Evolutionary conservation across 345 rosid species (phyloP).

Genomic region (Pugionium cornutum): DNA sequence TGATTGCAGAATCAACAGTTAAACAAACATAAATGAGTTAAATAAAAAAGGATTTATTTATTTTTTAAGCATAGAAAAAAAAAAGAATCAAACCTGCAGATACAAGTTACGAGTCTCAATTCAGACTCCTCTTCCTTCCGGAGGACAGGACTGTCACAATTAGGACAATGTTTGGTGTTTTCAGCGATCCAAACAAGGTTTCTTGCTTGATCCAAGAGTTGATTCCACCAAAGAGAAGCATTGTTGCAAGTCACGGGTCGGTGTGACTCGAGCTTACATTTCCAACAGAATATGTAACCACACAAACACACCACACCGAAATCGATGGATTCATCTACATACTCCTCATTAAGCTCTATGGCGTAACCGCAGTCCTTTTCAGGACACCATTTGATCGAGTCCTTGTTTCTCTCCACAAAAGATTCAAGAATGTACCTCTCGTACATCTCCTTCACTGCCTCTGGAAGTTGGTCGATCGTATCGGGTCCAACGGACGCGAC

Average conservation of each 20-base stretch:
- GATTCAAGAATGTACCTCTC: constrained; percentile 3
- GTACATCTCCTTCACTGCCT: constrained; percentile 17
- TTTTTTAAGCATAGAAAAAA: not conserved
- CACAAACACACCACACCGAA: constrained; percentile 28
- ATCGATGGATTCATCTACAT: not conserved
- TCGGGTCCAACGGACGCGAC: constrained; percentile 18
- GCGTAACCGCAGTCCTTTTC: constrained; percentile 9
- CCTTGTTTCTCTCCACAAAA: constrained; percentile 13
- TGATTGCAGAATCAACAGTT: constrained; percentile 7
- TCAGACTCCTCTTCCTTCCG: not conserved
- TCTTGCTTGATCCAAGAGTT: not conserved
- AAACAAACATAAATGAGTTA: not conserved
- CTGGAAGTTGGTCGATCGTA: constrained; percentile 1
- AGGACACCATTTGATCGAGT: constrained; percentile 28
- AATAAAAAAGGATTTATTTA: not conserved
- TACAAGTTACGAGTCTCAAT: not conserved
- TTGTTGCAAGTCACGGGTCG: constrained; percentile 25
- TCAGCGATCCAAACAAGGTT: not conserved
- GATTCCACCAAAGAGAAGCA: constrained; percentile 20
- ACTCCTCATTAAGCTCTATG: not conserved
- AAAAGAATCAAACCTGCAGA: constrained; percentile 27
- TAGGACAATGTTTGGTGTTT: constrained; percentile 24
- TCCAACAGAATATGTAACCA: constrained; percentile 29
- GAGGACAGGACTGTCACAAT: not conserved
- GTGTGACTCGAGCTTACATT: constrained; percentile 27